phyloP scores from a whole-genome alignment of 2,329 filamentous ascomycete species.

The Aspergillus aculeatus region DNA sequence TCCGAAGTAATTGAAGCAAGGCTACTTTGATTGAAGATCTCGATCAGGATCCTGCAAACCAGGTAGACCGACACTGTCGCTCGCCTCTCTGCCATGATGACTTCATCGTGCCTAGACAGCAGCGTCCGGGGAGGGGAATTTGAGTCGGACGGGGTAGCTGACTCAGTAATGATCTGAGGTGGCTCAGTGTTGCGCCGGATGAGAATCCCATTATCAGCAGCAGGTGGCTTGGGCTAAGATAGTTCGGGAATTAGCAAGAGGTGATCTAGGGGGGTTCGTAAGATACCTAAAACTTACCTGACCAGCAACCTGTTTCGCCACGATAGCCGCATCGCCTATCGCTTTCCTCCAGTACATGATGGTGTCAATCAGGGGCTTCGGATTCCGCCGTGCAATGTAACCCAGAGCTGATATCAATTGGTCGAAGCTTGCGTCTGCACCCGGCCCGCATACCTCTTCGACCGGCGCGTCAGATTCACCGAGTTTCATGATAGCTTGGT shows the following conservation, averaged over 20 bases:
- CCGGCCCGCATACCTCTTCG: constrained; percentile 85
- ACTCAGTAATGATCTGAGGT: constrained; percentile 47
- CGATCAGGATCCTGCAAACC: constrained; percentile 86
- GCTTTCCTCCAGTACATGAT: constrained; percentile 98
- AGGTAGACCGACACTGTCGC: constrained; percentile 96
- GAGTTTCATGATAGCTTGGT: constrained; percentile 76
- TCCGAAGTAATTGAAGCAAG: constrained; percentile 79
- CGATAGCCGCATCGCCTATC: constrained; percentile 84
- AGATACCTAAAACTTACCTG: constrained; percentile 26
- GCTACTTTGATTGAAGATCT: constrained; percentile 89
- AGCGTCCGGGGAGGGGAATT: constrained; percentile 31
- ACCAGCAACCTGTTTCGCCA: constrained; percentile 52
- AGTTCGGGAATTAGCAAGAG: constrained; percentile 3
- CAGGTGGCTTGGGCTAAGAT: constrained; percentile 29
- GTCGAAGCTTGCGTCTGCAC: constrained; percentile 85
- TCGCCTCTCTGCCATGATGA: constrained; percentile 78
- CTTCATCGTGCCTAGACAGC: constrained; percentile 63
- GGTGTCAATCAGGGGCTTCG: constrained; percentile 91
- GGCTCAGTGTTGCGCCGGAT: constrained; percentile 75
- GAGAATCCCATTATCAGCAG: constrained; percentile 48
- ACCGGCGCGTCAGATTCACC: constrained; percentile 80
- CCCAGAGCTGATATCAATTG: constrained; percentile 90
- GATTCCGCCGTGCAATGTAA: constrained; percentile 90
- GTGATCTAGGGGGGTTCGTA: neutral
- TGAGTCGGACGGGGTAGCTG: constrained; percentile 28